Evolutionary conservation across 2,329 filamentous ascomycete species (phyloP).

Genomic region (Talaromyces sp.): DNA sequence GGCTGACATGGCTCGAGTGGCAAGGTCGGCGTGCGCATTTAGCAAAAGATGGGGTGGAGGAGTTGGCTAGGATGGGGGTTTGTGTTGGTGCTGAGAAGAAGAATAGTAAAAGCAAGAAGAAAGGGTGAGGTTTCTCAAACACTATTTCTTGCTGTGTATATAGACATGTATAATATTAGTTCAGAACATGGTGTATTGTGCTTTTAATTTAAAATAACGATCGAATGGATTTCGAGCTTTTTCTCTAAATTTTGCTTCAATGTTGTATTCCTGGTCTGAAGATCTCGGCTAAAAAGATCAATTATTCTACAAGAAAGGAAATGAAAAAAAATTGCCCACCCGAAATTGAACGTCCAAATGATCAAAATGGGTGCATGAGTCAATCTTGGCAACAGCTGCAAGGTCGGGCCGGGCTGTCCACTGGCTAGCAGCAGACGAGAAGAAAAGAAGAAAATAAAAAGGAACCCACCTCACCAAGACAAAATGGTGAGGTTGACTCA

Average conservation of each 20-base stretch:
- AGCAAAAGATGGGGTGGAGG: conserved; percentile 8
- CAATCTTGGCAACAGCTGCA: not conserved
- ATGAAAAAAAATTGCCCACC: not conserved
- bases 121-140: too few species aligned
- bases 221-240: not conserved
- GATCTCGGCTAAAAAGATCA: not conserved
- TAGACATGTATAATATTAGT: not conserved
- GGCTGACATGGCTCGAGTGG: conserved; percentile 72
- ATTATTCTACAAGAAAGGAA: conserved; percentile 3
- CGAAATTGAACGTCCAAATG: not conserved
- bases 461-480: not conserved
- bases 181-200: too few species aligned
- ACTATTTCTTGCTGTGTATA: not conserved
- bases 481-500: not conserved
- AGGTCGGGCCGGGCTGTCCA: not conserved
- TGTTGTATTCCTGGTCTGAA: not conserved
- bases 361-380: not conserved
- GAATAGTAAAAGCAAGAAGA: not conserved
- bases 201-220: too few species aligned
- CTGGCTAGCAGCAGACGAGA: conserved; percentile 9
- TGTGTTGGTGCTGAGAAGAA: not conserved
- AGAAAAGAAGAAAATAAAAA: conserved; percentile 13
- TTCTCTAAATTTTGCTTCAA: not conserved
- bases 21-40: conserved; percentile 40
- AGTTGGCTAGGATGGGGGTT: not conserved